Percentiles rank a stretch among this genome's conserved stretches.
These are phyloP conservation scores for Nitzschia palea DNA, from an alignment of 108 stramenopile genomes.

Conservation along the genomic window DNA sequence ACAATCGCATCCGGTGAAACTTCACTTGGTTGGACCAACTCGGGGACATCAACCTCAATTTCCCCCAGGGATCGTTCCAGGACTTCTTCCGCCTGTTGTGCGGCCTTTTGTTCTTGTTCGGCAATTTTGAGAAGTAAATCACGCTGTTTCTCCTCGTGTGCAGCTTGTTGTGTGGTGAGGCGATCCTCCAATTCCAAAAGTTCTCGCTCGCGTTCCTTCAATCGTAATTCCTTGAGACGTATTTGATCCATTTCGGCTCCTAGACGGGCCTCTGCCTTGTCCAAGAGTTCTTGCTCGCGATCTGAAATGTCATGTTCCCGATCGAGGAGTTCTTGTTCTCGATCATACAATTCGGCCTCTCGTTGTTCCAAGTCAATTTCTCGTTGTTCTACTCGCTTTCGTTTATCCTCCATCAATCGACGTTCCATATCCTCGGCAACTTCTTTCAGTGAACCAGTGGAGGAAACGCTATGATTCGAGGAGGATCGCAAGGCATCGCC, in stretches of 20 bases:
- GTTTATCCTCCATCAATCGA: constrained; percentile 5
- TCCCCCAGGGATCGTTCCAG: background rate
- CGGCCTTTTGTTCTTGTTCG: background rate
- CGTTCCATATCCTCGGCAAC: constrained; percentile 19
- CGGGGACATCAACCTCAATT: background rate
- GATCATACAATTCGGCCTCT: constrained; percentile 17
- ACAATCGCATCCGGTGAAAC: background rate
- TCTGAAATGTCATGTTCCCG: constrained; percentile 14
- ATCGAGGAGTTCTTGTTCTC: constrained; percentile 18
- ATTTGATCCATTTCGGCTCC: constrained; percentile 12
- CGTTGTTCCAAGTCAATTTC: constrained; percentile 14
- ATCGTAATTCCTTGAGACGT: constrained; percentile 7
- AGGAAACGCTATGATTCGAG: background rate
- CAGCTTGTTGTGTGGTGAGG: background rate
- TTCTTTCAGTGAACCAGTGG: background rate
- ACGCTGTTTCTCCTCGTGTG: background rate
- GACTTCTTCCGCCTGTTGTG: background rate
- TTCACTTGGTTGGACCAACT: background rate
- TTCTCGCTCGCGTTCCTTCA: constrained; percentile 21
- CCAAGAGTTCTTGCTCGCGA: constrained; percentile 2
- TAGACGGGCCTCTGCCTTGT: background rate
- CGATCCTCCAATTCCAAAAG: constrained; percentile 6
- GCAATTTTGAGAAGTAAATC: background rate
- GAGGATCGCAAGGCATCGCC: background rate
- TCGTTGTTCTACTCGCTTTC: constrained; percentile 2